Conservation (phyloP, 2,329 filamentous ascomycete genomes). For the Beauveria pseudobassiana region DNA sequence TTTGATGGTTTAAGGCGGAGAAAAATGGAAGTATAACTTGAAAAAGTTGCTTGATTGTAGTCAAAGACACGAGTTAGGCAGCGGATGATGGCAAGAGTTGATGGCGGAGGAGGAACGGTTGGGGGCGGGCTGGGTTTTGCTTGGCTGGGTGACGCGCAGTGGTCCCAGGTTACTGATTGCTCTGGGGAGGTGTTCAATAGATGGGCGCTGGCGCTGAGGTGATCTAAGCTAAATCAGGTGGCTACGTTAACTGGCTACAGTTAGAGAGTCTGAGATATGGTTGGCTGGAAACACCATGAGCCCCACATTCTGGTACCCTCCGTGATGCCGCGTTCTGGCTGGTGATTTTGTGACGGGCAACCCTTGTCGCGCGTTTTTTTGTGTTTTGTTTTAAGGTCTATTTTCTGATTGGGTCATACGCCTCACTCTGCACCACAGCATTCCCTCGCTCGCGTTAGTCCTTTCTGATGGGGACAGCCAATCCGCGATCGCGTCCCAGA, state of each 20-base stretch:
- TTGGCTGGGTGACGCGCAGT: slow-evolving; percentile 49
- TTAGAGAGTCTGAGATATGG: background rate
- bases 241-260: background rate
- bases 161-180: slow-evolving; percentile 52
- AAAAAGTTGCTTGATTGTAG: slow-evolving; percentile 13
- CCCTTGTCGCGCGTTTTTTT: slow-evolving; percentile 12
- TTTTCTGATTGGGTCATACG: slow-evolving; percentile 13
- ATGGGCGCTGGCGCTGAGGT: slow-evolving; percentile 6
- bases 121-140: slow-evolving; percentile 47
- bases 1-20: slow-evolving; percentile 37
- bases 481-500: slow-evolving; percentile 8
- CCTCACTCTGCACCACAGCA: background rate
- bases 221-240: slow-evolving; percentile 13
- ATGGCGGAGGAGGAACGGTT: slow-evolving; percentile 38
- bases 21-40: slow-evolving; percentile 14
- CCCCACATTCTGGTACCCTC: slow-evolving; percentile 1
- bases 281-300: background rate
- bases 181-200: slow-evolving; percentile 13
- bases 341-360: slow-evolving; percentile 4
- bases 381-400: slow-evolving; percentile 7
- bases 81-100: slow-evolving; percentile 34
- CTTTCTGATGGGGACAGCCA: slow-evolving; percentile 5
- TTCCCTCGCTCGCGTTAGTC: slow-evolving; percentile 1
- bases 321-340: background rate
- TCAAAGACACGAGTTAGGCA: slow-evolving; percentile 22